These are phyloP conservation scores for Nyctanthes arbortristis DNA, from an alignment of 257 asterid genomes.

Conservation along the genomic window DNA sequence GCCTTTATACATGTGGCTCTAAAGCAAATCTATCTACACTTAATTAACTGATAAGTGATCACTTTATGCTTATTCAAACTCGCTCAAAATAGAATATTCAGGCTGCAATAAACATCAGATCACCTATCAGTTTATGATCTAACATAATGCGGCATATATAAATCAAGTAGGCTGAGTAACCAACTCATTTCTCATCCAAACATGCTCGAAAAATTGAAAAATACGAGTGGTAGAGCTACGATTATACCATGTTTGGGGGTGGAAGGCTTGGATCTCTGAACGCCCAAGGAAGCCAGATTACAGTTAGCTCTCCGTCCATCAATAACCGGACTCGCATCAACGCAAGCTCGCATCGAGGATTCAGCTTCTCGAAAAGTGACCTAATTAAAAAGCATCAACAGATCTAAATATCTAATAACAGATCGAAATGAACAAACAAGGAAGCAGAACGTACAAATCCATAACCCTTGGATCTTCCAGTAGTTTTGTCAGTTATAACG, in stretches of 20 bases:
- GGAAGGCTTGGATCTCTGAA: conserved; percentile 92
- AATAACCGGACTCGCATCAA: conserved; percentile 88
- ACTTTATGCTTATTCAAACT: too few relatives aligned
- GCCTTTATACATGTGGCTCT: conserved; percentile 30
- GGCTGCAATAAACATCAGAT: too few relatives aligned
- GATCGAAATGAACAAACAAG: not conserved
- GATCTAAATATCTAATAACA: not conserved
- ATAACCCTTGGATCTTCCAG: conserved; percentile 97
- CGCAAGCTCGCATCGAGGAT: conserved; percentile 95
- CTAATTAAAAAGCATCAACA: conserved; percentile 27
- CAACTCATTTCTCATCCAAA: not conserved
- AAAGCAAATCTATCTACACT: too few relatives aligned
- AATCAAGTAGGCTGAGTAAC: not conserved
- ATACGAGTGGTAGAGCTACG: not conserved
- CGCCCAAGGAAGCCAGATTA: conserved; percentile 96
- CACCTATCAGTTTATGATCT: not conserved
- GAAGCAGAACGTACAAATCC: conserved; percentile 62
- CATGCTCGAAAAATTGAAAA: not conserved
- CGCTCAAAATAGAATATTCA: too few relatives aligned
- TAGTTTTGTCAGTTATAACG: conserved; percentile 86
- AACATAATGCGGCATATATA: not conserved
- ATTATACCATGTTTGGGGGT: conserved; percentile 77
- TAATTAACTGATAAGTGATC: too few relatives aligned
- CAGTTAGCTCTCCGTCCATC: conserved; percentile 99
- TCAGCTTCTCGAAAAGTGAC: conserved; percentile 93